These are phyloP conservation scores for Fraxinus baroniana DNA, from an alignment of 305 asterid genomes.

Conservation along the genomic window DNA sequence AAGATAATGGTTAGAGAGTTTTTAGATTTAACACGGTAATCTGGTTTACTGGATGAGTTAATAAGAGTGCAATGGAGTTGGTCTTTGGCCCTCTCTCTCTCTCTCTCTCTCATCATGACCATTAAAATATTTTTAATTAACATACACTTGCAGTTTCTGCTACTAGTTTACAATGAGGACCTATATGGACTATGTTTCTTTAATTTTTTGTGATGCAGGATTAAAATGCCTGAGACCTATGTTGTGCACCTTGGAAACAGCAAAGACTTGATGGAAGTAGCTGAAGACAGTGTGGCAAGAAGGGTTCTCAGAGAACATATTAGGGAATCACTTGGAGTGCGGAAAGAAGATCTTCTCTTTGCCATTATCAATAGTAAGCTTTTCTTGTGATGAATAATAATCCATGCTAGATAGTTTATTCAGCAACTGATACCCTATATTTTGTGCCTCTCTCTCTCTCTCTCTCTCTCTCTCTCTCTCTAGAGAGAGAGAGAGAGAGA, in stretches of 20 bases:
- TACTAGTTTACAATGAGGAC: neutral
- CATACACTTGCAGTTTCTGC: conserved; percentile 2
- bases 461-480: neutral
- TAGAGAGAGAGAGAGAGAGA: too few relatives aligned
- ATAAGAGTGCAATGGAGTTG: neutral
- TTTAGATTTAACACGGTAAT: neutral
- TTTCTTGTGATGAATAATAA: conserved; percentile 16
- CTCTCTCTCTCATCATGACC: neutral
- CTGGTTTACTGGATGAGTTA: neutral
- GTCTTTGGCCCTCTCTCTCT: neutral
- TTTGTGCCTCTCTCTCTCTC: neutral
- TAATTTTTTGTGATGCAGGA: conserved; percentile 46
- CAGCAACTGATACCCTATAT: neutral
- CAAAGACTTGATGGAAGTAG: conserved; percentile 82
- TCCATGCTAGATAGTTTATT: conserved; percentile 6
- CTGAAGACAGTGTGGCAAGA: conserved; percentile 76
- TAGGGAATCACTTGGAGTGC: conserved; percentile 84
- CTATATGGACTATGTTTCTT: conserved; percentile 1
- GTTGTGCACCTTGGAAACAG: conserved; percentile 98
- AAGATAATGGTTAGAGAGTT: neutral
- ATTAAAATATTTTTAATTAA: too few relatives aligned
- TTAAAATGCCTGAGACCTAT: conserved; percentile 85
- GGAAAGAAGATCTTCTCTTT: conserved; percentile 76
- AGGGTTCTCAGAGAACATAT: conserved; percentile 79
- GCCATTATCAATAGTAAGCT: conserved; percentile 85